Percentiles rank a stretch among this genome's conserved stretches.
These are phyloP conservation scores for Penicillium mononematosum DNA, from an alignment of 495 filamentous ascomycete genomes.

Conservation along the genomic window DNA sequence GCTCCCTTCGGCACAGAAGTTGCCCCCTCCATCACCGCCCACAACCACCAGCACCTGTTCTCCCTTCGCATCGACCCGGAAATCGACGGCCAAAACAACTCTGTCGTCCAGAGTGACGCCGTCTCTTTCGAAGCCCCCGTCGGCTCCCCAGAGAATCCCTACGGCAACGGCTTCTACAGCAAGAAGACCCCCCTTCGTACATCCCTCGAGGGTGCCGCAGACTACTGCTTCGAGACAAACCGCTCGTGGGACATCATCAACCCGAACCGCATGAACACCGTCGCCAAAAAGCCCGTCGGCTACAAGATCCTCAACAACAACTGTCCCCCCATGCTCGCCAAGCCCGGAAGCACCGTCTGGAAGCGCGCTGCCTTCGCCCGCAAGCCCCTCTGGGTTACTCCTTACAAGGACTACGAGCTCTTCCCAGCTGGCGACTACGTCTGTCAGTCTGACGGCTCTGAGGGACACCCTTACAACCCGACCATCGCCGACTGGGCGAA, in stretches of 20 bases:
- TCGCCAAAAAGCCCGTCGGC: conserved; percentile 38
- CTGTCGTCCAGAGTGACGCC: conserved; percentile 50
- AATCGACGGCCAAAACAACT: conserved; percentile 53
- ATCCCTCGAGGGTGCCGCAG: conserved; percentile 39
- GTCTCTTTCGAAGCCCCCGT: conserved; percentile 36
- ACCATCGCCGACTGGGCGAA: conserved; percentile 44
- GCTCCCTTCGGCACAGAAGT: conserved; percentile 51
- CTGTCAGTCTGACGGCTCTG: conserved; percentile 38
- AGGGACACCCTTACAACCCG: conserved; percentile 37
- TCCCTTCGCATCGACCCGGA: conserved; percentile 54
- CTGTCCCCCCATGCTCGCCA: conserved; percentile 35
- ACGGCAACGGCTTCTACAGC: conserved; percentile 50
- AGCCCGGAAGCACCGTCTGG: conserved; percentile 38
- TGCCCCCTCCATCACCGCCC: conserved; percentile 43
- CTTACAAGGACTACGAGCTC: conserved; percentile 44
- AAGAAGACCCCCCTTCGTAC: conserved; percentile 46
- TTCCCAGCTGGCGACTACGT: conserved; percentile 53
- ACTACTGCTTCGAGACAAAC: conserved; percentile 48
- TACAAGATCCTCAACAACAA: conserved; percentile 43
- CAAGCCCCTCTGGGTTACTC: conserved; percentile 39
- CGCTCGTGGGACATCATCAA: conserved; percentile 52
- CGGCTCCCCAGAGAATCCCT: conserved; percentile 43
- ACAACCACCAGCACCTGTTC: conserved; percentile 57
- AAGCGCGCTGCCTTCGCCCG: conserved; percentile 41
- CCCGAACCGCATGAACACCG: conserved; percentile 40